Evolutionary conservation across 768 basidiomycete genomes (phyloP), one percentile per base, ranked within the genome.

Genomic region (Termitomyces sp.): DNA sequence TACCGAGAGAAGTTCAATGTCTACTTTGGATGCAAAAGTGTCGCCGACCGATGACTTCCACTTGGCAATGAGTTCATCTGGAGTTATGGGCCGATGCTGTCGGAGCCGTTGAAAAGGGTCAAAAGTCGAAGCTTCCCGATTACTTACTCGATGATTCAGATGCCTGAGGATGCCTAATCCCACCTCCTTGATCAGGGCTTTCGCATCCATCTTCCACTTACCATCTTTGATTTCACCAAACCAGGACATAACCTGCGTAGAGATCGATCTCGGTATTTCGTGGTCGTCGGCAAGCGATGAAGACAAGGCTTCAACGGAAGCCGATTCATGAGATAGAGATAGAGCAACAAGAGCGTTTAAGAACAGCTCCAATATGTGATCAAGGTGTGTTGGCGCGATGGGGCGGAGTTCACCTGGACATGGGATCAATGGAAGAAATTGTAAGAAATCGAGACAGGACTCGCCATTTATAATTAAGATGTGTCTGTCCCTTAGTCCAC

Each of bases 31-130:
- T 52, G 80, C 80, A 64, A 91, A 96, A 3, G 83, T 78, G 66
- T 95, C 92, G 1, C 94, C 93, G 1, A 94, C 88, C 9, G 79
- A 75, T 0, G 68, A 67, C 53, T 79, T 84, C 96, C 96, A 98
- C 52, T 78, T 78, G 0, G 63, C 57, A 20, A 92, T 45, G 50
- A 97, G 84, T 1, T 73, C 74, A 5, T 73, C 74, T 57, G 82
- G 76, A 2, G 70, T 62, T 15, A 91, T 78, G 0, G 86, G 72
- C 1, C 84, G 80, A 44, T 85, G 74, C 89, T 93, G 43, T 12
- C 31, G n/a, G 25, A 49, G 20, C 6, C 33, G 15, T 25, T 41
- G 38, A 52, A 16, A 49, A 36, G 33, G 18, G n/a, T 38, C 13
- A 27, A 50, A 48, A 13, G 10, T 15, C 27, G n/a, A 56, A 50